Evolutionary conservation across 2,329 filamentous ascomycete genomes (phyloP), one percentile per base, ranked within the genome.

Genomic region (Fusarium liriodendri): DNA sequence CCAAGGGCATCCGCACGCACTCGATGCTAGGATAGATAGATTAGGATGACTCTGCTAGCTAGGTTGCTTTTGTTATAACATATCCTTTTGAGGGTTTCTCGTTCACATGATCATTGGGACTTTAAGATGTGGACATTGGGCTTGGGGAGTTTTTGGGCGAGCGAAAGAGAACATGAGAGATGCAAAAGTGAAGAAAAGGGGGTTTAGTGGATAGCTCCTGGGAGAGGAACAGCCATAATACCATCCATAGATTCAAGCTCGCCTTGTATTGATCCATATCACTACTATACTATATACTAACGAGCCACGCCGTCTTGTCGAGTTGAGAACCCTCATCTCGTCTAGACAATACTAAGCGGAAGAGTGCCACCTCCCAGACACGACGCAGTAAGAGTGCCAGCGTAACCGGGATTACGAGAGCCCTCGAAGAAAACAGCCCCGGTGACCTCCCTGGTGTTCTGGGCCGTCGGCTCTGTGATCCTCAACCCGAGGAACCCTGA

Each of bases 1-100:
- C 88, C 69, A 89, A 88, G 82, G 88, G 82, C 13, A 84, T 89
- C 66, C 83, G 87, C 54, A 85, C 83, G 54, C 87, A 89, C 76
- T 88, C 87, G 5, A 87, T 89, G 86, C 84, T 89, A 27, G 83
- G 83, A 62, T 89, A 81, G 73, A 62, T 11, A 29, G 42, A 47
- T 22, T 7, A n/a, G 18, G 4, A 20, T 29, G 2, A 29, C 10
- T 25, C 29, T 50, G 8, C 18, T 22, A 45, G 64, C 42, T 37
- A 63, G 55, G 67, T 64, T 25, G 64, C 29, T 68, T 69, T 70
- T 64, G 55, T 65, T 73, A 57, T 50, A 66, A 37, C 37, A 57
- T 57, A 20, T 65, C 14, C 42, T 55, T 52, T 32, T 32, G 7
- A 18, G 47, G 47, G 27, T 13, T 52, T 32, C 47, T 52, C 25